Evolutionary conservation across 192 early-diverging fungal species (phyloP), one percentile per base, ranked within the genome.

Genomic region (Entomortierella chlamydospora): DNA sequence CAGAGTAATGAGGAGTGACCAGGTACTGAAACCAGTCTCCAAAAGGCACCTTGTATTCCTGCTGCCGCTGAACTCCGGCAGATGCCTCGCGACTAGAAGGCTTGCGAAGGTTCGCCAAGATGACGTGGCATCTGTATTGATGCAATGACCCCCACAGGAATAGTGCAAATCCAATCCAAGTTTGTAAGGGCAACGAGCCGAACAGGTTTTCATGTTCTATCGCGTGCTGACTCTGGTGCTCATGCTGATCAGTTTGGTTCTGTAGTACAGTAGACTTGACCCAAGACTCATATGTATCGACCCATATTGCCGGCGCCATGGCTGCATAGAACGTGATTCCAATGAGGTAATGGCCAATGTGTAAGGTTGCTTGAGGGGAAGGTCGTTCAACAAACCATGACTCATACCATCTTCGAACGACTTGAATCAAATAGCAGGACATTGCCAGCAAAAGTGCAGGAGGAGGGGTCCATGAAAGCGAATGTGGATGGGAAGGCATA

Each of bases 11-110:
- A 30, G 93, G 91, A 3, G 85, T 81, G 12, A 88, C 86, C 4
- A 91, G 70, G 37, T 81, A 82, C 49, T 86, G 66, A 68, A 92
- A 94, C 88, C 90, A 85, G 61, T 91, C 90, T 31, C 91, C 91
- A 43, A 71, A 76, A 1, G 93, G 91, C 23, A 94, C 82, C 47
- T 67, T 78, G 65, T 94, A 94, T 9, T 49, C n/a, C 50, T 50
- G 33, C 9, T 10, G 33, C 22, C n/a, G 13, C n/a, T n/a, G n/a
- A n/a, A n/a, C n/a, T 7, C 68, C 62, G 23, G 28, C 30, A 15
- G 39, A 22, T 25, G 37, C 26, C 18, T 8, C 9, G 22, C 0
- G 39, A 11, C 3, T 50, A 28, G 9, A 22, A 52, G 20, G 26
- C 30, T 53, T 6, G 43, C 93, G 88, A 17, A 94, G 86, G 17